phyloP scores from a whole-genome alignment of 768 basidiomycete genomes.

The Heimioporus sp. region DNA sequence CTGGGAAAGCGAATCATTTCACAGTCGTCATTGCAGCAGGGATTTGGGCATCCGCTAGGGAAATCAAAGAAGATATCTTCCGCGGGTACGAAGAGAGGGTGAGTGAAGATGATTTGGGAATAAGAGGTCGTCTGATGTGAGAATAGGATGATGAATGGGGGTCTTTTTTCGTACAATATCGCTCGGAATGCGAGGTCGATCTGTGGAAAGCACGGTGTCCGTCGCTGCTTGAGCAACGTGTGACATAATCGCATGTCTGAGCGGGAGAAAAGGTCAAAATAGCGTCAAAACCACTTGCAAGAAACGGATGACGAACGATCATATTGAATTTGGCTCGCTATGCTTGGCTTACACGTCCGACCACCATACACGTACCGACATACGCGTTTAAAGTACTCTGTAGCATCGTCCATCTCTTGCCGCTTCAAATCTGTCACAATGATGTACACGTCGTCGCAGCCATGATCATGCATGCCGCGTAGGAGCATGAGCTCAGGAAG shows the following conservation, averaged over 20 bases:
- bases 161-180: conserved; percentile 71
- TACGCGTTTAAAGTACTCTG: conserved; percentile 76
- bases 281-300: conserved; percentile 2
- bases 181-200: conserved; percentile 77
- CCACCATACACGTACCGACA: conserved; percentile 65
- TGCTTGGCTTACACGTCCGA: conserved; percentile 57
- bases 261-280: not conserved
- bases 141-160: conserved; percentile 75
- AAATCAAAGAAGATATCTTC: conserved; percentile 75
- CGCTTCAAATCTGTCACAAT: conserved; percentile 78
- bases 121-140: conserved; percentile 80
- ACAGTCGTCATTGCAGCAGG: conserved; percentile 77
- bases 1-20: conserved; percentile 81
- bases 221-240: conserved; percentile 61
- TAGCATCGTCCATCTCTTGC: conserved; percentile 78
- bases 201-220: conserved; percentile 81
- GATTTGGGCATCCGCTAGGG: conserved; percentile 77
- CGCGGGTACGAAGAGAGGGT: conserved; percentile 65
- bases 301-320: conserved; percentile 52
- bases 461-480: conserved; percentile 77
- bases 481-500: conserved; percentile 78
- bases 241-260: conserved; percentile 67
- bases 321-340: conserved; percentile 64
- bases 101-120: conserved; percentile 79
- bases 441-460: conserved; percentile 76